Base-by-base conservation (phyloP, 2,329 filamentous ascomycete genomes). In the Penicillium capsulatum region DNA sequence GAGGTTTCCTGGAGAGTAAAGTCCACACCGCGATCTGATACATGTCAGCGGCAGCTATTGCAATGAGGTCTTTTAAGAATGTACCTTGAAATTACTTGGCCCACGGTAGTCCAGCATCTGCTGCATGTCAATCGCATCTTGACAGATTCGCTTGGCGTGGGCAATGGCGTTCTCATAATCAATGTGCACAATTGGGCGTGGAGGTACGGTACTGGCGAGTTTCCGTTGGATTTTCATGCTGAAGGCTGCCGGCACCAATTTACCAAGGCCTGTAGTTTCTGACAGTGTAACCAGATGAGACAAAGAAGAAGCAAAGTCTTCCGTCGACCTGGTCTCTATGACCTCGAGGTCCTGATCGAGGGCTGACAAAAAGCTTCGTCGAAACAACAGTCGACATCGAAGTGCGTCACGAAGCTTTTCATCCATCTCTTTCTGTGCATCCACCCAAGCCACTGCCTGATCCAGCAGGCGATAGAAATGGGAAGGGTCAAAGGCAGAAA, bases 151-250 rank as follows among this genome's bases (percentile, higher is more conserved):
- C 40, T 75, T 75, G 47, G 96, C 73, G 51, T 86, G 82, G 14
- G 68, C 68, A 47, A 84, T 77, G 0, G 89, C 85, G 54, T 87
- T 81, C 10, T 82, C 77, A 51, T 86, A 84, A 17, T 77, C 79
- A 2, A 90, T 60, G 37, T 87, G 76, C 8, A 96, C 86, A 53
- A 96, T 91, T 0, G 91, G 90, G 7, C 91, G 79, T 6, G 92
- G 92, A 3, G 92, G 92, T 55, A 96, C 90, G 0, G 89, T 96
- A 52, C 89, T 96, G 1, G 92, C 90, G 20, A 98, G 73, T 47
- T 84, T 84, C n/a, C 90, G 79, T 60, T 98, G 92, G 26, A 97
- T 76, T 59, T 95, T 94, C 16, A 80, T 79, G 54, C 88, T 96
- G 62, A 96, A 97, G 0, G 90, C 81, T n/a, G 82, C 81, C 0